phyloP scores from a whole-genome alignment of 1,284 basidiomycete genomes.

The Boletellus sp. region DNA sequence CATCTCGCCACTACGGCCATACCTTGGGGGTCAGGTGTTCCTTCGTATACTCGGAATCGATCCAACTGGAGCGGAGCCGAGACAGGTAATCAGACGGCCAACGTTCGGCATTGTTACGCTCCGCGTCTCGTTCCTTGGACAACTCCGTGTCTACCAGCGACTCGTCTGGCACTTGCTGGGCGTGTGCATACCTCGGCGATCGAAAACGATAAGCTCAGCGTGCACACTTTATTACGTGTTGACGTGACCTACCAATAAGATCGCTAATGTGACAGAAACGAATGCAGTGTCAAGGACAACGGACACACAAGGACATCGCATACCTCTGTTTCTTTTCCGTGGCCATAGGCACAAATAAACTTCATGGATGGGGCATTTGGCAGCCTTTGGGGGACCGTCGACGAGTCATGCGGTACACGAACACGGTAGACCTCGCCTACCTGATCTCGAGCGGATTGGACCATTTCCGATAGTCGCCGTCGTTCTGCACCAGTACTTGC shows the following conservation, averaged over 20 bases:
- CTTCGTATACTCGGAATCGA: slow-evolving; percentile 79
- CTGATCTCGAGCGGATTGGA: slow-evolving; percentile 91
- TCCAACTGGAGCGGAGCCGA: slow-evolving; percentile 62
- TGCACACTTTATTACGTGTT: not conserved
- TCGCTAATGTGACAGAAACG: slow-evolving; percentile 41
- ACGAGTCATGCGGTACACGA: not conserved
- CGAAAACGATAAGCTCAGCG: slow-evolving; percentile 1
- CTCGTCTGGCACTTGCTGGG: slow-evolving; percentile 67
- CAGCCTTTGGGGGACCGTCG: slow-evolving; percentile 44
- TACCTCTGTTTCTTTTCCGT: slow-evolving; percentile 95
- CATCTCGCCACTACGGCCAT: slow-evolving; percentile 6
- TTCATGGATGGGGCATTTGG: slow-evolving; percentile 92
- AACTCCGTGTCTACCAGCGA: slow-evolving; percentile 43
- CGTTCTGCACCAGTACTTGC: slow-evolving; percentile 60
- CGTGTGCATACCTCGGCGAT: slow-evolving; percentile 62
- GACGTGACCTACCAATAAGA: slow-evolving; percentile 62
- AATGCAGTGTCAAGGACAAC: not conserved
- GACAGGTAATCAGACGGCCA: slow-evolving; percentile 55
- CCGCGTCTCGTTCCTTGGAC: slow-evolving; percentile 37
- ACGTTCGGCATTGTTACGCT: slow-evolving; percentile 38
- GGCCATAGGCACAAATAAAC: slow-evolving; percentile 92
- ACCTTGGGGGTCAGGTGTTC: slow-evolving; percentile 63
- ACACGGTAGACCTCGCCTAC: slow-evolving; percentile 35
- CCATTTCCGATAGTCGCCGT: slow-evolving; percentile 80
- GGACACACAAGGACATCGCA: slow-evolving; percentile 17